phyloP scores from a whole-genome alignment of 23 red algal genomes.

The Agarophyton chilense region DNA sequence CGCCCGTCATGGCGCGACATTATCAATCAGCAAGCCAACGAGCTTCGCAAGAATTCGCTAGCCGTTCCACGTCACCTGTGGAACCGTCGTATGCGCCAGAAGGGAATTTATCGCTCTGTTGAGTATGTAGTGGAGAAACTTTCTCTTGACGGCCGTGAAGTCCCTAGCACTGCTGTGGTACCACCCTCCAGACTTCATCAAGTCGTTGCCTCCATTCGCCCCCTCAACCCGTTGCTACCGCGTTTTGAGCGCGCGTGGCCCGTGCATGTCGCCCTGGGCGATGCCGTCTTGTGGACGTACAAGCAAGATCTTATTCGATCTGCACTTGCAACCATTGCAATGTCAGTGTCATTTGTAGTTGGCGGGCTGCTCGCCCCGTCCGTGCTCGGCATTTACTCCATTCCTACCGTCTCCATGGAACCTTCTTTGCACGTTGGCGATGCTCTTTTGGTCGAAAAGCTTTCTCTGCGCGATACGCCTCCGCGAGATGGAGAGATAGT shows the following conservation, averaged over 20 bases:
- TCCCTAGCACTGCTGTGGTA: background rate
- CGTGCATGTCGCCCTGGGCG: conserved; percentile 39
- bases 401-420: conserved; percentile 80
- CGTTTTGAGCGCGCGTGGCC: conserved; percentile 72
- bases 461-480: conserved; percentile 38
- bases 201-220: conserved; percentile 50
- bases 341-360: conserved; percentile 29
- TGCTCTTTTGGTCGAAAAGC: conserved; percentile 88
- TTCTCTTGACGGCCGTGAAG: conserved; percentile 18
- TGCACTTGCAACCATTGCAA: conserved; percentile 43
- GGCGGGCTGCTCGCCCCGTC: conserved; percentile 33
- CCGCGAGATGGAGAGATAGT: conserved; percentile 73
- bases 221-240: conserved; percentile 46
- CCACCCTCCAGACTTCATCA: background rate
- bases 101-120: conserved; percentile 61
- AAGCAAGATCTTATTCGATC: conserved; percentile 52
- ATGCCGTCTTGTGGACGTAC: conserved; percentile 52
- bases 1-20: conserved; percentile 10
- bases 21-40: background rate
- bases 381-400: conserved; percentile 46
- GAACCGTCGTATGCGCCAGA: conserved; percentile 26
- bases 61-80: conserved; percentile 76
- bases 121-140: conserved; percentile 60
- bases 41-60: conserved; percentile 47
- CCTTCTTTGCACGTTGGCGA: conserved; percentile 87